phyloP scores from a whole-genome alignment of 345 rosid species.

The Trapa bicornis region DNA sequence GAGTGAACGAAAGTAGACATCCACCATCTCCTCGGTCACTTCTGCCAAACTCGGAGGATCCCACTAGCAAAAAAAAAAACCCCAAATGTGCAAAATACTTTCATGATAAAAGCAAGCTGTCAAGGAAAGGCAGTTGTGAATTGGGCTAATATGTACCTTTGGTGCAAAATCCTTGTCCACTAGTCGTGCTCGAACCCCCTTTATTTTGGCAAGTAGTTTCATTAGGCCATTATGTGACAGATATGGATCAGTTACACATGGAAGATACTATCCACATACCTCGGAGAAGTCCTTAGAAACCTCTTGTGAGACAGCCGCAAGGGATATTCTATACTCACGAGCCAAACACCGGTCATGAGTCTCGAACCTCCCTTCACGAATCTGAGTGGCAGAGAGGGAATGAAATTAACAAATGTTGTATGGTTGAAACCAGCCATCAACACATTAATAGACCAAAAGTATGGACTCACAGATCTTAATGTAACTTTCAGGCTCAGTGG shows the following conservation, averaged over 20 bases:
- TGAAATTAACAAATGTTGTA: background rate
- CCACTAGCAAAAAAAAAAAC: slow-evolving; percentile 34
- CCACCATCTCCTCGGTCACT: slow-evolving; percentile 53
- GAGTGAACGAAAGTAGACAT: slow-evolving; percentile 29
- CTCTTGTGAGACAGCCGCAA: slow-evolving; percentile 36
- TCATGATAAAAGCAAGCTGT: background rate
- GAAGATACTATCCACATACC: slow-evolving; percentile 21
- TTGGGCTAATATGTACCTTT: slow-evolving; percentile 30
- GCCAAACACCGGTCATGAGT: slow-evolving; percentile 76
- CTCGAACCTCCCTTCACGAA: slow-evolving; percentile 84
- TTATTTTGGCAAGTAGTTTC: background rate
- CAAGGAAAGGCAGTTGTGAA: background rate
- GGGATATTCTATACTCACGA: slow-evolving; percentile 63
- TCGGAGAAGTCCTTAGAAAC: slow-evolving; percentile 71
- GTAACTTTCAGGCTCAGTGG: slow-evolving; percentile 86
- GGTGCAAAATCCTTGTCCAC: slow-evolving; percentile 89
- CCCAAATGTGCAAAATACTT: background rate
- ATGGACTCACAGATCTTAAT: slow-evolving; percentile 55
- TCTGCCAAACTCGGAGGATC: slow-evolving; percentile 41
- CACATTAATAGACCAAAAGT: background rate
- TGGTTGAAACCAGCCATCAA: background rate
- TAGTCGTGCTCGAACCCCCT: slow-evolving; percentile 77
- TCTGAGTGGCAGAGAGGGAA: slow-evolving; percentile 23
- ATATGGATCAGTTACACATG: background rate
- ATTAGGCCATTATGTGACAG: background rate